phyloP scores from a whole-genome alignment of 2,329 filamentous ascomycete species.

The Alternaria arborescens region DNA sequence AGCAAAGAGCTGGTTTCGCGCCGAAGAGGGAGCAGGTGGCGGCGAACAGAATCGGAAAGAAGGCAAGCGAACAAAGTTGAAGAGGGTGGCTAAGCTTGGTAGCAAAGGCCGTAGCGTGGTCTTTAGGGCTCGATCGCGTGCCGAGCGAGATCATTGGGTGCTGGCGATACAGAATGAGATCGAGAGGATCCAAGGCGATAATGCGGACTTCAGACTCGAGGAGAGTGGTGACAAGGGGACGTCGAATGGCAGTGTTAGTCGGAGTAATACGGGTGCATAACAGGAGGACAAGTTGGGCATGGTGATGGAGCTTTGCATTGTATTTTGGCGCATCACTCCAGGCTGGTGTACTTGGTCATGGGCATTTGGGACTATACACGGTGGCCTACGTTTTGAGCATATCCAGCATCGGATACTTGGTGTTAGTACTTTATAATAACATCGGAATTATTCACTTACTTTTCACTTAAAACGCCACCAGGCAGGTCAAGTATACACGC shows the following conservation, averaged over 20 bases:
- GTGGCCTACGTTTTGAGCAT: neutral
- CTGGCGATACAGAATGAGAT: constrained; percentile 72
- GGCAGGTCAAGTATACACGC: neutral
- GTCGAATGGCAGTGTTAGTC: neutral
- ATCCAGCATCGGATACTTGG: neutral
- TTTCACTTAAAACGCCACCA: neutral
- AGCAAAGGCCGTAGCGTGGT: constrained; percentile 69
- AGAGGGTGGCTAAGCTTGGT: constrained; percentile 68
- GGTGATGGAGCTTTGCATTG: neutral
- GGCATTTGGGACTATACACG: neutral
- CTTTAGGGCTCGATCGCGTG: constrained; percentile 70
- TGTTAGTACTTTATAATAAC: neutral
- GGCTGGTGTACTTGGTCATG: neutral
- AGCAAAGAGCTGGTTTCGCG: constrained; percentile 64
- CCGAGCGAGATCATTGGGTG: constrained; percentile 74
- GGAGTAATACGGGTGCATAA: constrained; percentile 1
- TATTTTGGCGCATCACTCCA: neutral
- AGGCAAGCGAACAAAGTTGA: constrained; percentile 61
- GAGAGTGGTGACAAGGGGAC: constrained; percentile 24
- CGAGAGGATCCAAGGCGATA: constrained; percentile 62
- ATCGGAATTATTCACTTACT: neutral
- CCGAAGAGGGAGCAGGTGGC: constrained; percentile 43
- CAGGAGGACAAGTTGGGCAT: neutral
- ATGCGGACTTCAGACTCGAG: constrained; percentile 57
- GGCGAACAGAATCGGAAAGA: constrained; percentile 43